Conservation (phyloP, 805 yeast species). For the Scheffersomyces stipitis region DNA sequence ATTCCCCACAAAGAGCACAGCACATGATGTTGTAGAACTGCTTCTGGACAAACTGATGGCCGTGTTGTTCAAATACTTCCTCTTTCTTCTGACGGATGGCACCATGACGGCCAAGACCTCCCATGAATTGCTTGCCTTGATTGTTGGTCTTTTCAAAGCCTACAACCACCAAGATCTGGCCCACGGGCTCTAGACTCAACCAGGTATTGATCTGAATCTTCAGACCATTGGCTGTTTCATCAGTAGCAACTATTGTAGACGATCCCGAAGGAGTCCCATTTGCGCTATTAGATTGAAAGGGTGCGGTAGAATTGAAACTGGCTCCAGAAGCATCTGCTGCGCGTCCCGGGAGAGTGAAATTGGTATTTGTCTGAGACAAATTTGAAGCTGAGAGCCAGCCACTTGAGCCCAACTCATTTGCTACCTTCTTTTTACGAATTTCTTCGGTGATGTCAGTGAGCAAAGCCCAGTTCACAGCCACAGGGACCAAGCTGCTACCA, state of each 20-base stretch:
- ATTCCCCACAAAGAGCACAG: conserved; percentile 97
- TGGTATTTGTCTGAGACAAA: conserved; percentile 24
- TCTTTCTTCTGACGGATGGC: conserved; percentile 93
- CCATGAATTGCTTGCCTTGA: conserved; percentile 40
- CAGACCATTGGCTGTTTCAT: conserved; percentile 9
- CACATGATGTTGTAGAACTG: conserved; percentile 96
- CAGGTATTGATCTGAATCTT: conserved; percentile 65
- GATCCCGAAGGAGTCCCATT: neutral
- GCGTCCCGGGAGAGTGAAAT: no score
- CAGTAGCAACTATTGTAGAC: neutral
- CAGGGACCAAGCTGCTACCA: conserved; percentile 71
- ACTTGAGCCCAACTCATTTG: conserved; percentile 62
- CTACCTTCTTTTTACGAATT: conserved; percentile 84
- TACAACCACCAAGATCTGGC: conserved; percentile 76
- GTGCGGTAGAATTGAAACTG: neutral
- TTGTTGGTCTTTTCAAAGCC: conserved; percentile 69
- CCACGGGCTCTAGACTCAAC: conserved; percentile 93
- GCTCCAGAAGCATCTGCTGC: neutral
- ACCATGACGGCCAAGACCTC: conserved; percentile 79
- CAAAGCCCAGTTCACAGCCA: conserved; percentile 89
- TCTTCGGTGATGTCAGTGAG: conserved; percentile 93
- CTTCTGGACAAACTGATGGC: conserved; percentile 94
- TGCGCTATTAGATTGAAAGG: neutral
- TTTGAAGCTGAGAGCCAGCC: conserved; percentile 90
- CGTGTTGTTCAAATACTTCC: conserved; percentile 91